Base-by-base conservation (phyloP, 805 yeast genomes). In the Jamesozyma spencerorum region DNA sequence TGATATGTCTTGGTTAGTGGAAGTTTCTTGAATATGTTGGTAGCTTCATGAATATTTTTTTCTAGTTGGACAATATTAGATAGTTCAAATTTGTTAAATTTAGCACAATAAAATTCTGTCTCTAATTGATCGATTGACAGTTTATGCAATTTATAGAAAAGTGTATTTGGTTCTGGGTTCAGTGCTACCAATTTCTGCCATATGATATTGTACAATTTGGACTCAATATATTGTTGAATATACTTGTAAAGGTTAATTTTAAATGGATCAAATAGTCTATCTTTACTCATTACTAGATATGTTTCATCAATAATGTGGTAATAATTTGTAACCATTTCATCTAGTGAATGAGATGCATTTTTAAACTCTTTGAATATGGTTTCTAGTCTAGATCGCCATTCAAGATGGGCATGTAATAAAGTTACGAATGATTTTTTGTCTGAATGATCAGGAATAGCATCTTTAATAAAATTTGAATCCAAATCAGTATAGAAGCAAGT, bases 161-260 rank as follows among this genome's bases (percentile, higher is more conserved):
- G 8, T 8, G 6, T 10, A 17, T 31, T 17, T 3, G n/a, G 19
- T 3, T 31, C 31, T 7, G n/a, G 4, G 2, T 22, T 14, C 19
- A 10, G 24, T 10, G 18, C 17, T 6, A 56, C 54, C 12, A 75
- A 50, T 28, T 65, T 63, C 2, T 64, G 47, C 92, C 95, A 84
- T 5, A 86, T 54, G 45, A 72, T 74, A 47, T 76, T 82, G 50
- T 77, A 81, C 26, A 85, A 57, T 42, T 78, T 77, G 44, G 70
- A 50, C 50, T 88, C 96, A 13, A 85, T 79, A 49, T 85, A 85
- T 40, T 76, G 77, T 50, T 78, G 81, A 2, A 86, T 66, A 34
- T 77, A 65, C 42, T 66, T 68, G 47, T 68, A 74, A 47, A 77
- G 60, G n/a, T n/a, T n/a, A 42, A 13, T 7, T n/a, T 79, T 45